Percentiles rank a stretch among this genome's conserved stretches.
Conservation (phyloP, 495 filamentous ascomycete genomes). For the Entonaema liquescens region DNA sequence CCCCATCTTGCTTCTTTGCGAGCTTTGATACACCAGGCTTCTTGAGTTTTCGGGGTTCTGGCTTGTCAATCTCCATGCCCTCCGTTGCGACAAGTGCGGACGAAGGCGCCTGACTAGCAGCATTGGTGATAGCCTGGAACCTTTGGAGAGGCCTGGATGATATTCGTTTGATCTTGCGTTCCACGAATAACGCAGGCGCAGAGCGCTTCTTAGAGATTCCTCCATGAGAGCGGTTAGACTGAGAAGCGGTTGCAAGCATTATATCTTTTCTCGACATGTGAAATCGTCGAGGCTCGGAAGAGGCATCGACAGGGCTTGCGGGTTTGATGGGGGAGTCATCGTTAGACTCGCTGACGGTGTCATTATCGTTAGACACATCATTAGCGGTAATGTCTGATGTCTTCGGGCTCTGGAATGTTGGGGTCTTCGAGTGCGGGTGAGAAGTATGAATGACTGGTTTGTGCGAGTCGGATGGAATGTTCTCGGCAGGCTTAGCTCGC, state of each 20-base stretch:
- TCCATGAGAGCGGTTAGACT: slow-evolving; percentile 28
- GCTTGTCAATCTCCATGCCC: slow-evolving; percentile 37
- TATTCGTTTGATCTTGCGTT: slow-evolving; percentile 52
- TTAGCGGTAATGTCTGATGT: slow-evolving; percentile 10
- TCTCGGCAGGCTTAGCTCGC: slow-evolving; percentile 25
- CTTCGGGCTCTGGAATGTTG: slow-evolving; percentile 31
- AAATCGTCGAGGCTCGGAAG: slow-evolving; percentile 52
- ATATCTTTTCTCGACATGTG: slow-evolving; percentile 56
- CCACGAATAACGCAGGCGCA: slow-evolving; percentile 57
- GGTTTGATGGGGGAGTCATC: slow-evolving; percentile 3
- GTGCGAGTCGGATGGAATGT: slow-evolving; percentile 27
- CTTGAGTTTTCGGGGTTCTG: slow-evolving; percentile 40
- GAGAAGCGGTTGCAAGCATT: slow-evolving; percentile 39
- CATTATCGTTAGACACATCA: slow-evolving; percentile 17
- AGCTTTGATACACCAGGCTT: slow-evolving; percentile 43
- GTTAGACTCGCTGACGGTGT: neutral
- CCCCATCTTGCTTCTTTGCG: slow-evolving; percentile 19
- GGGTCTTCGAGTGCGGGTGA: slow-evolving; percentile 15
- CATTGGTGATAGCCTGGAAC: slow-evolving; percentile 28
- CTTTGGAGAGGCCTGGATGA: slow-evolving; percentile 34
- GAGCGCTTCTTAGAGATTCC: slow-evolving; percentile 50
- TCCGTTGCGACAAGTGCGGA: slow-evolving; percentile 5
- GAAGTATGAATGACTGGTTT: slow-evolving; percentile 43
- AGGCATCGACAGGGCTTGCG: slow-evolving; percentile 3
- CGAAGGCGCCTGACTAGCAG: neutral